Conservation (phyloP, 345 rosid genomes). For the Noccaea bulbosa region DNA sequence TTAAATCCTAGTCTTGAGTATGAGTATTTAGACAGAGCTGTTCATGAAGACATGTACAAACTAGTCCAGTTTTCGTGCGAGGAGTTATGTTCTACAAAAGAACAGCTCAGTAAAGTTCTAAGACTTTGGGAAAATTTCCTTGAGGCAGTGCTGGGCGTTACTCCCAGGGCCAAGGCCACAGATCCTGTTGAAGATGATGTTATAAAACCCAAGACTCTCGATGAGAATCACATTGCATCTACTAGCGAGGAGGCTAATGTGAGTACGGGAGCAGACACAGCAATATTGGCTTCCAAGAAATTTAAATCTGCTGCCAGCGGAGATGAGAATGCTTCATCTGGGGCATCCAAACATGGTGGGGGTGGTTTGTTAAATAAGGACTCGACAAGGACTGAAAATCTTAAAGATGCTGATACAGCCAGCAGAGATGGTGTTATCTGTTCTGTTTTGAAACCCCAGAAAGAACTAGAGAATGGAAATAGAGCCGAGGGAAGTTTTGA, state of each 20-base stretch:
- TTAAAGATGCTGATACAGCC: slow-evolving; percentile 43
- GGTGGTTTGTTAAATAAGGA: slow-evolving; percentile 54
- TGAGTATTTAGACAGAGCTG: slow-evolving; percentile 56
- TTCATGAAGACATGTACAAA: slow-evolving; percentile 87
- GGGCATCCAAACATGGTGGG: too few relatives aligned
- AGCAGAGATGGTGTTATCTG: slow-evolving; percentile 45
- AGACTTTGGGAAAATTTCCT: slow-evolving; percentile 85
- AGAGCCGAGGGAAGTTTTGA: slow-evolving; percentile 50
- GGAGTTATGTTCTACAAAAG: slow-evolving; percentile 92
- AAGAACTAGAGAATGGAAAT: slow-evolving; percentile 51
- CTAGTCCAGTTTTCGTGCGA: slow-evolving; percentile 88
- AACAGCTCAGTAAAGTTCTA: slow-evolving; percentile 83
- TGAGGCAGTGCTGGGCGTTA: slow-evolving; percentile 79
- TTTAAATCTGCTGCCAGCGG: slow-evolving; percentile 50
- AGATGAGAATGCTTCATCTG: slow-evolving; percentile 52
- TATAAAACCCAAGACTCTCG: slow-evolving; percentile 38
- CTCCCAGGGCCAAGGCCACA: slow-evolving; percentile 50
- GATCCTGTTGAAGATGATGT: slow-evolving; percentile 54
- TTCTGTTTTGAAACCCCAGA: slow-evolving; percentile 46
- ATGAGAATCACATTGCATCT: slow-evolving; percentile 44
- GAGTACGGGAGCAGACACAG: slow-evolving; percentile 50
- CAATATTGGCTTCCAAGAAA: slow-evolving; percentile 48
- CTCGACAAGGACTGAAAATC: slow-evolving; percentile 47
- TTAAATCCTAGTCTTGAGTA: slow-evolving; percentile 64
- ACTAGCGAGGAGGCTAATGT: slow-evolving; percentile 56